Conservation (phyloP, 1,284 basidiomycete species). For the Fomitopsis palustris region DNA sequence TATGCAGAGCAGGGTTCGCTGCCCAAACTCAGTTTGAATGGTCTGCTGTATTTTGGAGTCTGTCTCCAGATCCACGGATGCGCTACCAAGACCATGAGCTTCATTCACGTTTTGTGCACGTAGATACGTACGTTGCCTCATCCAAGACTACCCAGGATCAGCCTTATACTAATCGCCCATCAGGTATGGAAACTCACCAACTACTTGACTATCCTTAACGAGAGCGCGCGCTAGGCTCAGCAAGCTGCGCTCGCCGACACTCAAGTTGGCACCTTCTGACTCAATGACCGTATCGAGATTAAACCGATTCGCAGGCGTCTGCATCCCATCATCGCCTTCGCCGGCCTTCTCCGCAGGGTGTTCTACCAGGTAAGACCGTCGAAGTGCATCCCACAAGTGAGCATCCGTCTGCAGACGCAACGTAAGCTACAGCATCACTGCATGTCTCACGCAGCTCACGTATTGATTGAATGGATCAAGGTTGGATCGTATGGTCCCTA, state of each 20-base stretch:
- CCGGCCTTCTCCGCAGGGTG: constrained; percentile 14
- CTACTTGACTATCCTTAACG: constrained; percentile 32
- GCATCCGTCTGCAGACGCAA: constrained; percentile 65
- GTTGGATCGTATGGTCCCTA: constrained; percentile 23
- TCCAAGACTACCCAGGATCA: constrained; percentile 20
- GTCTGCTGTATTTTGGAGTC: constrained; percentile 61
- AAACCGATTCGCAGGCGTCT: constrained; percentile 34
- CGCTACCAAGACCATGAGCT: constrained; percentile 18
- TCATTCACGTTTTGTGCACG: neutral
- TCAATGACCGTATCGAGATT: constrained; percentile 80
- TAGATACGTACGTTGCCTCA: constrained; percentile 27
- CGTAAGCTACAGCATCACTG: constrained; percentile 10
- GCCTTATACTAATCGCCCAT: neutral
- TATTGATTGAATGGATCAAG: constrained; percentile 24
- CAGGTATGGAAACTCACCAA: constrained; percentile 30
- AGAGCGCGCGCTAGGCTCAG: constrained; percentile 29
- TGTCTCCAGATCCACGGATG: constrained; percentile 54
- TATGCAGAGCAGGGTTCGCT: constrained; percentile 29
- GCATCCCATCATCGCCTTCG: constrained; percentile 18
- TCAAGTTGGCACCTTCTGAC: constrained; percentile 83
- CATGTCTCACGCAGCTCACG: constrained; percentile 11
- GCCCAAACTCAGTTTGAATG: constrained; percentile 43
- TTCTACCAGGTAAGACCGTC: constrained; percentile 74
- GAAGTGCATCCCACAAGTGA: constrained; percentile 79
- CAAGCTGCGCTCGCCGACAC: constrained; percentile 53